phyloP scores from a whole-genome alignment of 2,329 filamentous ascomycete species.

The Aspergillus felis region DNA sequence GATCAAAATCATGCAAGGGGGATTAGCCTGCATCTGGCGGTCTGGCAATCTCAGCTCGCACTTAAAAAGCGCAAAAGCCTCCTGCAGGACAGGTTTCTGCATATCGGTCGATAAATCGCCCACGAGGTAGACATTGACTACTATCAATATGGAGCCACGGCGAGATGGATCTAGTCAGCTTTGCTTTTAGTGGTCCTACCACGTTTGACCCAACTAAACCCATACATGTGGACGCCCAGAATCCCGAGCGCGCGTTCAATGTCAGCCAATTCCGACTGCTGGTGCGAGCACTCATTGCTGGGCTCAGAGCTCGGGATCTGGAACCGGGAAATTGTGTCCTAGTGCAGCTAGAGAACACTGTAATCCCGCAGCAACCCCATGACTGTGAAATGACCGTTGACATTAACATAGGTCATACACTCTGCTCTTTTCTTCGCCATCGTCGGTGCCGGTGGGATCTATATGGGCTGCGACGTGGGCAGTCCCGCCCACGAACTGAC shows the following conservation, averaged over 20 bases:
- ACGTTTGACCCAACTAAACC: slow-evolving; percentile 23
- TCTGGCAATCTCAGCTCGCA: background rate
- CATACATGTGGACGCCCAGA: slow-evolving; percentile 31
- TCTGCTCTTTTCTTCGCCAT: slow-evolving; percentile 18
- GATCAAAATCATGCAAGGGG: background rate
- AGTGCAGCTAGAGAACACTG: slow-evolving; percentile 29
- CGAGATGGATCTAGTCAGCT: slow-evolving; percentile 16
- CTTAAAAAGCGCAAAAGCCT: background rate
- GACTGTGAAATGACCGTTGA: background rate
- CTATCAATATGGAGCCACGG: background rate
- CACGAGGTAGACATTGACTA: too few species aligned
- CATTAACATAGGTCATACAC: slow-evolving; percentile 14
- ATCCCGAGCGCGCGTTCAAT: slow-evolving; percentile 22
- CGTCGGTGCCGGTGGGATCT: slow-evolving; percentile 40
- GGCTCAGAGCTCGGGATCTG: slow-evolving; percentile 24
- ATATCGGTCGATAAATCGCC: background rate
- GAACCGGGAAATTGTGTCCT: slow-evolving; percentile 30
- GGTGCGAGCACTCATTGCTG: slow-evolving; percentile 25
- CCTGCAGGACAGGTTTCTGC: background rate
- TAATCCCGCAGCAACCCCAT: slow-evolving; percentile 9
- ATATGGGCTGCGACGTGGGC: slow-evolving; percentile 42
- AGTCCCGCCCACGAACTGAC: slow-evolving; percentile 40
- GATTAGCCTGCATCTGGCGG: background rate
- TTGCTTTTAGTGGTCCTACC: slow-evolving; percentile 24
- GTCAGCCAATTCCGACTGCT: slow-evolving; percentile 16